A percentile compares a stretch with the other conserved stretches of the same genome.
Conservation (phyloP, 192 early-diverging fungal genomes). For the Coemansia sp. region DNA sequence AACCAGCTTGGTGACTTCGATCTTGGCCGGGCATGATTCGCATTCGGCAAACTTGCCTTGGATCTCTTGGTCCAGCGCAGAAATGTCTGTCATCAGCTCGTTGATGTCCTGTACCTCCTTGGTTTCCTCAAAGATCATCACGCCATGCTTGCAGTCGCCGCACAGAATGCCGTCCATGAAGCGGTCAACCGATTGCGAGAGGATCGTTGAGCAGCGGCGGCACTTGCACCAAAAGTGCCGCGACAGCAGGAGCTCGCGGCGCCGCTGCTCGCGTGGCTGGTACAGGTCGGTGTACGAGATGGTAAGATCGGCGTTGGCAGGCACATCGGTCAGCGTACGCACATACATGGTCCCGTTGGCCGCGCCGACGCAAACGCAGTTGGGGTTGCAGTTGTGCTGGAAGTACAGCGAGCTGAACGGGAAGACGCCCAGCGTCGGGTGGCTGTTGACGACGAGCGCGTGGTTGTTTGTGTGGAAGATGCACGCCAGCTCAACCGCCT, state of each 20-base stretch:
- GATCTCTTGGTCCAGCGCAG: slow-evolving; percentile 58
- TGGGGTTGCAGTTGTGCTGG: slow-evolving; percentile 76
- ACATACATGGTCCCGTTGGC: slow-evolving; percentile 60
- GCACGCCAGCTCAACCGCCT: slow-evolving; percentile 60
- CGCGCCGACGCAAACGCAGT: slow-evolving; percentile 67
- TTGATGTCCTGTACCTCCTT: slow-evolving; percentile 65
- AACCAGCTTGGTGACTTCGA: slow-evolving; percentile 52
- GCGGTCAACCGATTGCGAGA: slow-evolving; percentile 70
- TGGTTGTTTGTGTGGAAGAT: slow-evolving; percentile 71
- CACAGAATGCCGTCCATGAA: slow-evolving; percentile 72
- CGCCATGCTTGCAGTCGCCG: slow-evolving; percentile 56
- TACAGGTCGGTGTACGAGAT: slow-evolving; percentile 74
- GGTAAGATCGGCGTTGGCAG: slow-evolving; percentile 62
- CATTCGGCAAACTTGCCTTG: slow-evolving; percentile 61
- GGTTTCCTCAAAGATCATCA: slow-evolving; percentile 63
- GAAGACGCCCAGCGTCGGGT: slow-evolving; percentile 68
- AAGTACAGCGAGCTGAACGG: slow-evolving; percentile 74
- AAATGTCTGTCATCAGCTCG: slow-evolving; percentile 58
- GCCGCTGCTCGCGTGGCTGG: slow-evolving; percentile 69
- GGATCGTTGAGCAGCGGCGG: slow-evolving; percentile 62
- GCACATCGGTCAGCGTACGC: slow-evolving; percentile 61
- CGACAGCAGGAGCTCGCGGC: slow-evolving; percentile 64
- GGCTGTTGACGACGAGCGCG: slow-evolving; percentile 58
- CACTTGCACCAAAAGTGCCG: slow-evolving; percentile 83
- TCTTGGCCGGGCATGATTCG: slow-evolving; percentile 54